These are phyloP conservation scores for Candida jianshihensis DNA, from an alignment of 805 yeast genomes.

Conservation along the genomic window DNA sequence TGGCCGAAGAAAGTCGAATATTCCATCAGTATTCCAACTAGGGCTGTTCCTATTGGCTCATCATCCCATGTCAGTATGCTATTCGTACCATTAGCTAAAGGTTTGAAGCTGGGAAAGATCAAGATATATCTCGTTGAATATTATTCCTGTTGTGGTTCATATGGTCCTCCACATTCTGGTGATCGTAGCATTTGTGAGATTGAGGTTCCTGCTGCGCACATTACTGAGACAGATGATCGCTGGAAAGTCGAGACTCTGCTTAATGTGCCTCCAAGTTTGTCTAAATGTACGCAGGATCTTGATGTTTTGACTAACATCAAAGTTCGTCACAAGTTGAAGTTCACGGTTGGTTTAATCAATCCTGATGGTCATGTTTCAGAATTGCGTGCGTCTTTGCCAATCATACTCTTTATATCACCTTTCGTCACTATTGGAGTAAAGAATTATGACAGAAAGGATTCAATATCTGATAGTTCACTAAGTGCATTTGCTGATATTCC, in stretches of 20 bases:
- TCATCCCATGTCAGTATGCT: conserved; percentile 60
- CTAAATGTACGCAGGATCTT: conserved; percentile 83
- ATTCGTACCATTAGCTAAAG: conserved; percentile 76
- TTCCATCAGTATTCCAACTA: conserved; percentile 75
- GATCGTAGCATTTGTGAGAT: conserved; percentile 58
- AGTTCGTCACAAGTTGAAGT: conserved; percentile 83
- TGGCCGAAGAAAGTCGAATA: conserved; percentile 96
- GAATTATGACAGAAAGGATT: conserved; percentile 19
- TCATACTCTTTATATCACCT: conserved; percentile 71
- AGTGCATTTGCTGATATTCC: conserved; percentile 21
- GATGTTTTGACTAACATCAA: conserved; percentile 61
- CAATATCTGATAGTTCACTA: conserved; percentile 15
- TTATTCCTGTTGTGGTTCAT: conserved; percentile 51
- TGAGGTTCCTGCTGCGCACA: conserved; percentile 28
- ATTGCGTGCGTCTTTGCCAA: conserved; percentile 82
- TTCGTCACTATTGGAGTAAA: conserved; percentile 64
- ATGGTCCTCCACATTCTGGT: conserved; percentile 49
- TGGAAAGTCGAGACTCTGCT: conserved; percentile 70
- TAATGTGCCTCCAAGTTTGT: conserved; percentile 63
- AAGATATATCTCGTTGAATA: conserved; percentile 63
- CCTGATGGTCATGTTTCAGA: conserved; percentile 93
- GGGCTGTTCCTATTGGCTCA: conserved; percentile 88
- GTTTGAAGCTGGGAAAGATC: conserved; percentile 69
- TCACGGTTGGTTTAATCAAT: conserved; percentile 69
- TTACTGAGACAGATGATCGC: conserved; percentile 36